These are phyloP conservation scores for Daldinia sp. DNA, from an alignment of 2,329 filamentous ascomycete genomes.

Conservation along the genomic window DNA sequence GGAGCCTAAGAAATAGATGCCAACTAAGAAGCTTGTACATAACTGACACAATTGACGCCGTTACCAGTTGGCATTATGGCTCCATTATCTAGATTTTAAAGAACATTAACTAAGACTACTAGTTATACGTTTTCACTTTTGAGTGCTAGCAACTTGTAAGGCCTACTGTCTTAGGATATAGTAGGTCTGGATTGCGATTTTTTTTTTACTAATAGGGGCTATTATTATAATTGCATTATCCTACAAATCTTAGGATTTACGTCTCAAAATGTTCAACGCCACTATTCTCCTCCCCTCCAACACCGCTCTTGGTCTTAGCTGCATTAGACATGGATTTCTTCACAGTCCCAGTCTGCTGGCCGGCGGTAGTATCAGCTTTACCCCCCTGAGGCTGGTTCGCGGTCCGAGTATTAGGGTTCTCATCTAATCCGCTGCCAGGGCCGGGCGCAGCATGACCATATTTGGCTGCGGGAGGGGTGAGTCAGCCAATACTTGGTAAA, in stretches of 20 bases:
- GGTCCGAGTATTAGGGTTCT: slow-evolving; percentile 11
- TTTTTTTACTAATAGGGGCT: slow-evolving; percentile 1
- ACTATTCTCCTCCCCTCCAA: slow-evolving; percentile 11
- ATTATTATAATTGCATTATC: background rate
- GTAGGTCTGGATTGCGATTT: background rate
- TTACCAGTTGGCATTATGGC: slow-evolving; percentile 24
- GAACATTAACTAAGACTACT: background rate
- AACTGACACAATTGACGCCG: slow-evolving; percentile 47
- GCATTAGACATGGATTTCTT: slow-evolving; percentile 6
- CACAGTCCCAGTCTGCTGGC: background rate
- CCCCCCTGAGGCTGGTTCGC: slow-evolving; percentile 11
- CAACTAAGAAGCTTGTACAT: slow-evolving; percentile 50
- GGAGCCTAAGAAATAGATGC: slow-evolving; percentile 86
- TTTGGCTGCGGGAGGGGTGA: slow-evolving; percentile 20
- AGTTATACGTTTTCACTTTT: background rate
- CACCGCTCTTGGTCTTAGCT: slow-evolving; percentile 3
- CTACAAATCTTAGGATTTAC: background rate
- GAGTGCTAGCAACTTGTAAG: background rate
- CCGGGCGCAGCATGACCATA: slow-evolving; percentile 12
- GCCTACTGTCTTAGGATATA: background rate
- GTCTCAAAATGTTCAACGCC: slow-evolving; percentile 23
- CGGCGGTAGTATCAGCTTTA: slow-evolving; percentile 5
- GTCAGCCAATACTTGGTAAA: background rate
- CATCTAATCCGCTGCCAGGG: slow-evolving; percentile 20
- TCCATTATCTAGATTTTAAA: slow-evolving; percentile 5